Evolutionary conservation across 176 grass and related monocot genomes (phyloP), one percentile per base, ranked within the genome.

Genomic region (Juncus effusus): DNA sequence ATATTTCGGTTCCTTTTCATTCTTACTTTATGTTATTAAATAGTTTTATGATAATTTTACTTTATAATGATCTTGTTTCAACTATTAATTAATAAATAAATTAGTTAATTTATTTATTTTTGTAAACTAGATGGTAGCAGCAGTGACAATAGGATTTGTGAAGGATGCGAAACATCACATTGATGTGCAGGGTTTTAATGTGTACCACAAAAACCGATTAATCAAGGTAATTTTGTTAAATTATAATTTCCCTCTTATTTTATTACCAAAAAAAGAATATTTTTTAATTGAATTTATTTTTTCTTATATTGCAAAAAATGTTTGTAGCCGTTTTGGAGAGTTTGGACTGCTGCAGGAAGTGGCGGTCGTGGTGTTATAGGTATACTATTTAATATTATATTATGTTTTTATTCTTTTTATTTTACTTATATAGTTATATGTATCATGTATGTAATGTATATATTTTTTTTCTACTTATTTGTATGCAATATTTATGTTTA

Each of bases 151-250:
- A 84, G 94, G 93, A 11, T 97, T 97, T 81, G 88, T 97, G 36
- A 97, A 97, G 79, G 93, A 97, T 82, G 93, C 93, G 82, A 97
- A 97, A 84, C 69, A 84, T 80, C 93, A 97, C 51, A 77, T 97
- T 72, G 83, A 92, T 3, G 60, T 97, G 60, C 93, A 97, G 63
- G 93, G 93, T 57, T 97, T 97, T 85, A 97, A 97, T 79, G 88
- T 97, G 16, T 97, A 97, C 65, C 93, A 97, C 72, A 84, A 84
- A 78, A 97, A 97, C 57, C 82, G 93, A 59, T 80, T 97, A 54
- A 89, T 97, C 88, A 99, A 93, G 88, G 94, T 99, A 79, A 4
- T 12, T n/a, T 11, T 67, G 3, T 67, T 53, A 56, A 54, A 40
- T 51, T 79, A 47, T 42, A 54, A 37, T 61, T 78, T 40, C 59